Evolutionary conservation across 148 eudicot species (phyloP).

Genomic region (Chenopodium suecicum): DNA sequence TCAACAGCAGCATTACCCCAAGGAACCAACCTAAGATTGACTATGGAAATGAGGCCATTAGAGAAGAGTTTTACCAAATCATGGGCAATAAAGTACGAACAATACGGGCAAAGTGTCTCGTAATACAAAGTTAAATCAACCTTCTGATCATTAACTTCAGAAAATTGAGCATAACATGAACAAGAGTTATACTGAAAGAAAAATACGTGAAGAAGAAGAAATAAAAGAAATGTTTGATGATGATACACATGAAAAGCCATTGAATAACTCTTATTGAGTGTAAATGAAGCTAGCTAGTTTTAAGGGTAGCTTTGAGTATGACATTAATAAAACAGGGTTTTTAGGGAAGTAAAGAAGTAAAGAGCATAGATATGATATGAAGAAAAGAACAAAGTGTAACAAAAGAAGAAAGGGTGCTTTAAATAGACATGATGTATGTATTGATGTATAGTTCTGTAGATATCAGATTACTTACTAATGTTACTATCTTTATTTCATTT

Average conservation of each 20-base stretch:
- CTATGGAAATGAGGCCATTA: conserved; percentile 50
- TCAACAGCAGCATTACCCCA: conserved; percentile 71
- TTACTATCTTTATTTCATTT: neutral
- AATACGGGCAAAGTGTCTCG: conserved; percentile 53
- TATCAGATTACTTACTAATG: neutral
- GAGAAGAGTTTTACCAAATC: conserved; percentile 45
- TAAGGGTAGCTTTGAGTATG: neutral
- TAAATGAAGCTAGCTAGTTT: neutral
- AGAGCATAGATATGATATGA: conserved; percentile 9
- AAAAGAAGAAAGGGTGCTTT: conserved; percentile 10
- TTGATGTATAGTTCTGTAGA: neutral
- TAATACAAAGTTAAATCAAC: conserved; percentile 48
- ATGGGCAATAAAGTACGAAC: conserved; percentile 48
- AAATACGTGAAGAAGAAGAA: conserved; percentile 15
- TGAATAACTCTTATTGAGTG: neutral
- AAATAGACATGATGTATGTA: neutral
- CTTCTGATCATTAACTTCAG: conserved; percentile 21
- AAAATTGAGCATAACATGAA: conserved; percentile 16
- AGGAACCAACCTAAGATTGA: conserved; percentile 64
- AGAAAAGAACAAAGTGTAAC: conserved; percentile 16
- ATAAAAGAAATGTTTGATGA: neutral
- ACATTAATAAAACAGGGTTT: neutral
- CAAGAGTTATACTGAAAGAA: neutral
- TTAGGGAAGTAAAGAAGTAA: neutral
- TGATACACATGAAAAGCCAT: conserved; percentile 17